Evolutionary conservation across 2,329 filamentous ascomycete genomes (phyloP), one percentile per base, ranked within the genome.

Genomic region (Penicillium glabrum): DNA sequence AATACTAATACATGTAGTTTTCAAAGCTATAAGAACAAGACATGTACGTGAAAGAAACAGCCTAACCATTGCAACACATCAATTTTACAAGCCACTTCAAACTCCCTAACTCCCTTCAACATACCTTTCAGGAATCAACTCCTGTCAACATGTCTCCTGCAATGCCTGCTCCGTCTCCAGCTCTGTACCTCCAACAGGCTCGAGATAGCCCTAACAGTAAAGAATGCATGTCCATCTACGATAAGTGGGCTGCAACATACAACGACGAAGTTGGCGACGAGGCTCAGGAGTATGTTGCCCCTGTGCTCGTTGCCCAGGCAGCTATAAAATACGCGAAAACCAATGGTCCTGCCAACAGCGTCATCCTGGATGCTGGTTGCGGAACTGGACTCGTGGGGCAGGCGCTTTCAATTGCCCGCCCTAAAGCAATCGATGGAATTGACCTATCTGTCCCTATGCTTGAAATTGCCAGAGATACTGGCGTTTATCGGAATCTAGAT

Each of bases 401-500:
- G 21, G 77, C 77, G 26, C 76, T 85, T 4, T 72, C 76, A 23
- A 68, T 75, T 37, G 65, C 73, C 31, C 77, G 79, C 3, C 77
- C 76, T 3, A 72, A 73, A 37, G 69, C 73, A n/a, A 76, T 85
- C 43, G 79, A 83, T 50, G 83, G 83, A 26, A 67, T 83, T 26
- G 83, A 85, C 60, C 69, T 84, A 16, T 81, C 78, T 50, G 73
- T 76, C 1, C 77, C 79, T 31, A 85, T 85, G 83, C 76, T 85
- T 5, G 74, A 77, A 3, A 68, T 82, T n/a, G 82, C 83, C 3
- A 66, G 72, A n/a, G 70, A 77, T 39, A 79, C 77, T 0, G 79
- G 78, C 2, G 75, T 75, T 23, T 85, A 84, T 67, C 72, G 74
- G 19, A 65, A 73, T 19, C 72, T 85, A 10, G 70, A 73, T 19